Percentiles rank a stretch among this genome's conserved stretches.
phyloP scores from a whole-genome alignment of 208 protist species.

The Leishmania guyanensis region DNA sequence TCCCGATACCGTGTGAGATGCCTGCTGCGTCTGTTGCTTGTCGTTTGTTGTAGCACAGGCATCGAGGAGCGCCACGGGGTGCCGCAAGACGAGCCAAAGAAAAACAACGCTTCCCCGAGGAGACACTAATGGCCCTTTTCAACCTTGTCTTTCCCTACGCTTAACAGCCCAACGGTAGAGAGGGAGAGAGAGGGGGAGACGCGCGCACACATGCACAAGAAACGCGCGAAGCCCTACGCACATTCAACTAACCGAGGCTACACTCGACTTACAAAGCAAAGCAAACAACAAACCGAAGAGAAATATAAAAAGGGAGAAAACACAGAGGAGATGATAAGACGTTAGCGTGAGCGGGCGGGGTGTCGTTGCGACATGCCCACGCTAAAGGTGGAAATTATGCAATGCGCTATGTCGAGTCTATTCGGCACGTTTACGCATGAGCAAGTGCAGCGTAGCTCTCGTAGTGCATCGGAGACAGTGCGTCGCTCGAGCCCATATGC shows the following conservation, averaged over 20 bases:
- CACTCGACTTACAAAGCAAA: not conserved
- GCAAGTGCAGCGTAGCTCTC: not conserved
- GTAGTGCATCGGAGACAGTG: not conserved
- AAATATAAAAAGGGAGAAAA: conserved; percentile 7
- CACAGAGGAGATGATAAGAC: conserved; percentile 11
- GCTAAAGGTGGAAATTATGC: not conserved
- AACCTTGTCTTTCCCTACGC: not conserved
- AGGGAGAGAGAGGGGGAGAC: not conserved
- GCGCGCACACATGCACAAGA: not conserved
- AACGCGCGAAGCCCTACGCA: not conserved
- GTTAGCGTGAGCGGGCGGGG: not conserved
- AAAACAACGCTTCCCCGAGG: not conserved
- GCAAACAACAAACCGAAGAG: not conserved
- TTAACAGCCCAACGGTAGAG: not conserved
- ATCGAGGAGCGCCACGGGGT: not conserved
- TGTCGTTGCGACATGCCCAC: not conserved
- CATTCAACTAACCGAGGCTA: not conserved
- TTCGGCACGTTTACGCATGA: not conserved
- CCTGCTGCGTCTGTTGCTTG: not conserved
- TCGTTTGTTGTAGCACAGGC: not conserved
- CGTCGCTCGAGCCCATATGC: not conserved
- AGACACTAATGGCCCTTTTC: not conserved
- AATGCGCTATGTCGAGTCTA: not conserved
- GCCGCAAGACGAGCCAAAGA: not conserved
- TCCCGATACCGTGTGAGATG: not conserved